phyloP scores from a whole-genome alignment of 1,139 yeast species.

The Meyerozyma sp. region DNA sequence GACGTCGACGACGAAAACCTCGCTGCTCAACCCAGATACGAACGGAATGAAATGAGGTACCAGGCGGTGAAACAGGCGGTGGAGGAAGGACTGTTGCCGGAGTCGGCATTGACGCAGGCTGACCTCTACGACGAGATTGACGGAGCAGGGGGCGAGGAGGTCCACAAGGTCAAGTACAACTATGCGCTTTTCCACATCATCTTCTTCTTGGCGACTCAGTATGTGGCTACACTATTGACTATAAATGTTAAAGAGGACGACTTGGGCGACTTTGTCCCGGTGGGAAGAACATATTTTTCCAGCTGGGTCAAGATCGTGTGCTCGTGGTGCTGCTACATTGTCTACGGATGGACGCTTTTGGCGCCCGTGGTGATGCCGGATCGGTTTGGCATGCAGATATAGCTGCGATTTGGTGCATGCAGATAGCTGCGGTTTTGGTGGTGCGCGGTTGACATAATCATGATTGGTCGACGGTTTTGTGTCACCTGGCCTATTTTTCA shows the following conservation, averaged over 20 bases:
- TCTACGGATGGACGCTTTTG: constrained; percentile 85
- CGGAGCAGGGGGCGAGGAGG: constrained; percentile 54
- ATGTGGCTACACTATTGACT: constrained; percentile 90
- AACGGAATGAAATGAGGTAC: constrained; percentile 71
- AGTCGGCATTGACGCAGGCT: constrained; percentile 74
- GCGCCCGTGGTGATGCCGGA: constrained; percentile 94
- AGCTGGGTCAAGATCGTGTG: constrained; percentile 91
- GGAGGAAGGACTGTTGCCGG: constrained; percentile 91
- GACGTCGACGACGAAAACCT: constrained; percentile 22
- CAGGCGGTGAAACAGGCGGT: constrained; percentile 93
- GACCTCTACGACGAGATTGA: constrained; percentile 52
- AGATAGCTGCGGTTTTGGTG: too few species aligned
- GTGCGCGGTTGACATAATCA: not conserved
- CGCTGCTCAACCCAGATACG: constrained; percentile 43
- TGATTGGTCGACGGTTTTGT: constrained; percentile 2
- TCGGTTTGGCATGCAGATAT: constrained; percentile 50
- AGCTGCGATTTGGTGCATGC: too few species aligned
- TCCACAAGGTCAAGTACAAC: constrained; percentile 70
- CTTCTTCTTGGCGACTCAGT: constrained; percentile 93
- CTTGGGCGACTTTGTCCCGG: constrained; percentile 89
- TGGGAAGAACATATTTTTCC: constrained; percentile 92
- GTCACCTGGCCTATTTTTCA: constrained; percentile 2
- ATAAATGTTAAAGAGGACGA: constrained; percentile 85
- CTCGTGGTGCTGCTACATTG: constrained; percentile 84
- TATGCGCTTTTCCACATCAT: constrained; percentile 86